phyloP scores from a whole-genome alignment of 2,329 filamentous ascomycete species.

The Alternaria longipes region DNA sequence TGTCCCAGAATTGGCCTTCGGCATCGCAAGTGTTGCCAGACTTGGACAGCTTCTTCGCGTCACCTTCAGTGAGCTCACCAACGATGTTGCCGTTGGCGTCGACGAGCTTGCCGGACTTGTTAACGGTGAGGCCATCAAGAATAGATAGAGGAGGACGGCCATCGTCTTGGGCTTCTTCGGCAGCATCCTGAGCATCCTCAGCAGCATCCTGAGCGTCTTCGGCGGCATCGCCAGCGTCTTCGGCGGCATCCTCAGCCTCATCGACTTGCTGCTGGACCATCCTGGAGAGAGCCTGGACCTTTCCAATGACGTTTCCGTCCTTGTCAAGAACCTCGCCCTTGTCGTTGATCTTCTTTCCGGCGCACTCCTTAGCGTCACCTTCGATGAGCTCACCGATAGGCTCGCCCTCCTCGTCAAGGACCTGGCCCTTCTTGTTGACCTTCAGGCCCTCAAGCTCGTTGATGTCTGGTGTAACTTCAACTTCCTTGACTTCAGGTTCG shows the following conservation, averaged over 20 bases:
- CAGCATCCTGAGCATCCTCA: slow-evolving; percentile 44
- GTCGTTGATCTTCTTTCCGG: slow-evolving; percentile 71
- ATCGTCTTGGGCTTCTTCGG: slow-evolving; percentile 44
- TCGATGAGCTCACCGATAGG: slow-evolving; percentile 63
- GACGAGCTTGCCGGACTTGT: slow-evolving; percentile 62
- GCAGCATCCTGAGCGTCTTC: slow-evolving; percentile 21
- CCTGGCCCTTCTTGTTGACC: slow-evolving; percentile 67
- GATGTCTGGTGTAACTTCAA: slow-evolving; percentile 55
- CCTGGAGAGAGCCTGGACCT: slow-evolving; percentile 64
- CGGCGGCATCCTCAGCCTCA: slow-evolving; percentile 40
- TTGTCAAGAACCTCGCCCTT: slow-evolving; percentile 72
- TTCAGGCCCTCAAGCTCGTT: slow-evolving; percentile 62
- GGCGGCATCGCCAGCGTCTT: slow-evolving; percentile 32
- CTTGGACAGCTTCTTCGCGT: slow-evolving; percentile 63
- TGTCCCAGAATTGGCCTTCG: slow-evolving; percentile 63
- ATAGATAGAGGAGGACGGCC: slow-evolving; percentile 59
- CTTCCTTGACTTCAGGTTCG: slow-evolving; percentile 52
- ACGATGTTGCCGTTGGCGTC: slow-evolving; percentile 57
- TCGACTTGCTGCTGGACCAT: slow-evolving; percentile 49
- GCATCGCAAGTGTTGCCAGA: slow-evolving; percentile 56
- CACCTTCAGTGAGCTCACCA: slow-evolving; percentile 61
- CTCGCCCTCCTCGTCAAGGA: slow-evolving; percentile 63
- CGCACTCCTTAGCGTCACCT: slow-evolving; percentile 69
- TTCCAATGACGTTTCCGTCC: slow-evolving; percentile 70
- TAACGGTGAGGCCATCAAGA: slow-evolving; percentile 60